Base-by-base conservation (phyloP, 768 basidiomycete genomes). In the Leccinum rimulosum region DNA sequence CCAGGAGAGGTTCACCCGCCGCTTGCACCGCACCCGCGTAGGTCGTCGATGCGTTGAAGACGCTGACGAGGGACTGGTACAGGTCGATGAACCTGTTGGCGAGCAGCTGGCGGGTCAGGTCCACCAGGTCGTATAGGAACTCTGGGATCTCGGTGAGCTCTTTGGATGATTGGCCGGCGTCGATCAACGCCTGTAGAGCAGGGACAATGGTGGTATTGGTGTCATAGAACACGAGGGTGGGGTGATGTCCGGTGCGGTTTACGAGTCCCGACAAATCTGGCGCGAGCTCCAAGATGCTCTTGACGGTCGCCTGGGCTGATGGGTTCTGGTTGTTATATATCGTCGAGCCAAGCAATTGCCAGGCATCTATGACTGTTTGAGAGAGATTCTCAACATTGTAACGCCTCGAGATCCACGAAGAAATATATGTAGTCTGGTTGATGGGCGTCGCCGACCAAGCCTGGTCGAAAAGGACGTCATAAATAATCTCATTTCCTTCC, bases 171-270 rank as follows among this genome's bases (percentile, higher is more conserved):
- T 59, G 3, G 62, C 68, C 51, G 54, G 69, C 65, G 35, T 73
- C 77, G 4, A 81, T 75, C 2, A 98, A 74, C 3, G 91, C 93
- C 56, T 84, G 82, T 36, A 96, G 75, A 0, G 93, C 86, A 1
- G 93, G 88, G 11, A 92, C 83, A 47, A 95, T 82, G 6, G 90
- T 89, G 1, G 67, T 65, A 64, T 75, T 66, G 1, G 76, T 76
- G 58, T 78, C 70, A 38, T 79, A 78, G 31, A 72, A 71, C 6
- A 77, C 54, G 25, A 66, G 40, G 17, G 76, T 77, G 0, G 75
- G 70, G 22, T 72, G 72, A 50, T 68, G 70, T 12, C 71, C 73
- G 3, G 70, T 70, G 22, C 65, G 68, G 53, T 74, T 72, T 1
- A 71, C 70, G 15, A 79, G 63, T 30, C 76, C 76, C 0, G 64